A percentile compares a stretch with the other conserved stretches of the same genome.
Conservation (phyloP, 768 basidiomycete species). For the Hirschioporus abietinus region DNA sequence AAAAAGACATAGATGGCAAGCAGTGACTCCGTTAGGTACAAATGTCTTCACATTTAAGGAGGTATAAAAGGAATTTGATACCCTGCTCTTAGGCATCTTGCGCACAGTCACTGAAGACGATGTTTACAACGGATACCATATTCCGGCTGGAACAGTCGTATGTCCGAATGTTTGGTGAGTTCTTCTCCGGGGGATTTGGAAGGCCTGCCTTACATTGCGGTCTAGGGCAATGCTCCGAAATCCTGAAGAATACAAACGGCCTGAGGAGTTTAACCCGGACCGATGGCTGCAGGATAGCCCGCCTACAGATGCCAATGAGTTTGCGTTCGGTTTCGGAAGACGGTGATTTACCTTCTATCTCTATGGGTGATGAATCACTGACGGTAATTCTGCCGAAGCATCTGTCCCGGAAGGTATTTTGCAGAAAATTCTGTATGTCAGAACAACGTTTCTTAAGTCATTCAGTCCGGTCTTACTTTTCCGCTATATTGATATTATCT, state of each 20-base stretch:
- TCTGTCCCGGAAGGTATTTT: slow-evolving; percentile 44
- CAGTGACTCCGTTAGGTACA: slow-evolving; percentile 20
- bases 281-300: slow-evolving; percentile 26
- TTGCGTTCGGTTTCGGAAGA: slow-evolving; percentile 14
- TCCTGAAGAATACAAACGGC: slow-evolving; percentile 27
- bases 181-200: background rate
- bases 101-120: slow-evolving; percentile 34
- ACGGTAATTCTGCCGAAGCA: background rate
- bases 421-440: slow-evolving; percentile 38
- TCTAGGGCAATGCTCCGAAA: slow-evolving; percentile 22
- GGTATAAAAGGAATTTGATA: background rate
- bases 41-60: background rate
- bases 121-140: slow-evolving; percentile 30
- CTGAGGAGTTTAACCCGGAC: slow-evolving; percentile 32
- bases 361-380: background rate
- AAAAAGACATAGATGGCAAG: slow-evolving; percentile 21
- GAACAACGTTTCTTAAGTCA: background rate
- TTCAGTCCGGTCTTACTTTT: background rate
- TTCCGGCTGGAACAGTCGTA: slow-evolving; percentile 31
- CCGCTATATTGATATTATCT: background rate
- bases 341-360: background rate
- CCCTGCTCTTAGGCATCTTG: slow-evolving; percentile 29
- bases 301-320: background rate
- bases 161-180: slow-evolving; percentile 30
- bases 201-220: background rate